Evolutionary conservation across 2,329 filamentous ascomycete genomes (phyloP), one percentile per base, ranked within the genome.

Genomic region (Aspergillus flavus): DNA sequence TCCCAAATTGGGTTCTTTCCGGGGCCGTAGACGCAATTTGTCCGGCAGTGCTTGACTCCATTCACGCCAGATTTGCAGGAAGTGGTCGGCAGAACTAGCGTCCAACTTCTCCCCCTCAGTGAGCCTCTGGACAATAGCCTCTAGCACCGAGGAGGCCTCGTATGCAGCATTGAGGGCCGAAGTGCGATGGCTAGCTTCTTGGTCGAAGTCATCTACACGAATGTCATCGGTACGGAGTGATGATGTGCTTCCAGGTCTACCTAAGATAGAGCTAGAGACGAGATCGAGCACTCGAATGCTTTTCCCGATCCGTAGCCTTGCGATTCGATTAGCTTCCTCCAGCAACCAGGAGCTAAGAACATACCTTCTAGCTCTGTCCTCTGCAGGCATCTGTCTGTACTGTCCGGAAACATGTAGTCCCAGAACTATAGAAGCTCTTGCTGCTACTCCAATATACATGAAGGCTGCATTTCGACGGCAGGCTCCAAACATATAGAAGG

Each of bases 371-470:
- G 66, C 58, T 48, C 67, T 66, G 32, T 74, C 70, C 16, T 59
- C 50, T 2, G 43, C 57, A 6, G 58, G 59, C 12, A 66, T 43
- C 23, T 65, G 57, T 19, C 63, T 65, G 7, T 65, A 64, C 6
- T 62, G 60, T 32, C 72, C 72, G 23, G 64, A 67, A 21, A 88
- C 84, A 14, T 88, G 85, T 7, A 89, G 69, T 0, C 87, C 87
- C 0, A 89, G 69, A 0, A 85, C 84, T 4, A 84, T 82, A 0
- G 87, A 86, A 0, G 86, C 84, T 59, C 85, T 82, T 0, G 84
- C 80, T 1, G 87, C 86, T 10, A 89, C 82, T 0, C 86, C 86
- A 2, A 89, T 72, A 61, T 89, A 89, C 84, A 89, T 87, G 59
- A 87, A 89, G 0, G 86, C 86, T 0, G 86, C 81, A 61, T 88